Conservation (phyloP, 371 early-diverging fungal genomes). For the Apophysomyces variabilis region DNA sequence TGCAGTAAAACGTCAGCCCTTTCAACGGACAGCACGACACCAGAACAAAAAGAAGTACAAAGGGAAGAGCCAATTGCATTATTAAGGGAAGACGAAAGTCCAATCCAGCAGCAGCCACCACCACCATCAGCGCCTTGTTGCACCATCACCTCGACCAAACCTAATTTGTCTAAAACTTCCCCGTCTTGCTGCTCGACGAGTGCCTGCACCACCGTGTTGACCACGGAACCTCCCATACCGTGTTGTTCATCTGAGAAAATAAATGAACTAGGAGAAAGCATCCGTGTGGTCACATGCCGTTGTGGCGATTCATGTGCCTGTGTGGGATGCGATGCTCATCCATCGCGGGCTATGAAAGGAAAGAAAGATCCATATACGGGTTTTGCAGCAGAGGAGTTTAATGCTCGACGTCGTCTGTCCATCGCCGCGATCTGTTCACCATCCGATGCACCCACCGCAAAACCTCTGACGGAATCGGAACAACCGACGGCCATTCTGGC, state of each 20-base stretch:
- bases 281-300: constrained; percentile 49
- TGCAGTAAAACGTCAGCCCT: neutral
- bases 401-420: constrained; percentile 25
- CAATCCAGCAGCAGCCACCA: constrained; percentile 7
- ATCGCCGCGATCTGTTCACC: constrained; percentile 29
- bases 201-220: neutral
- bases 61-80: neutral
- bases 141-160: neutral
- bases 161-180: neutral
- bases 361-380: constrained; percentile 45
- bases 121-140: constrained; percentile 13
- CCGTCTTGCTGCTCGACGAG: neutral
- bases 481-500: constrained; percentile 32
- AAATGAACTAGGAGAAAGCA: constrained; percentile 35
- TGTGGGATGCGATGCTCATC: constrained; percentile 55
- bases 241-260: constrained; percentile 34
- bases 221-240: constrained; percentile 10
- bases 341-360: constrained; percentile 48
- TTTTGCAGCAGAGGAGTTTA: constrained; percentile 13
- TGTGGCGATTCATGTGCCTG: constrained; percentile 55
- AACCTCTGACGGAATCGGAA: constrained; percentile 17
- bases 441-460: constrained; percentile 14
- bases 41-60: neutral
- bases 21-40: neutral
- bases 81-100: neutral